These are phyloP conservation scores for Cudoniella acicularis DNA, from an alignment of 495 filamentous ascomycete genomes.

Conservation along the genomic window DNA sequence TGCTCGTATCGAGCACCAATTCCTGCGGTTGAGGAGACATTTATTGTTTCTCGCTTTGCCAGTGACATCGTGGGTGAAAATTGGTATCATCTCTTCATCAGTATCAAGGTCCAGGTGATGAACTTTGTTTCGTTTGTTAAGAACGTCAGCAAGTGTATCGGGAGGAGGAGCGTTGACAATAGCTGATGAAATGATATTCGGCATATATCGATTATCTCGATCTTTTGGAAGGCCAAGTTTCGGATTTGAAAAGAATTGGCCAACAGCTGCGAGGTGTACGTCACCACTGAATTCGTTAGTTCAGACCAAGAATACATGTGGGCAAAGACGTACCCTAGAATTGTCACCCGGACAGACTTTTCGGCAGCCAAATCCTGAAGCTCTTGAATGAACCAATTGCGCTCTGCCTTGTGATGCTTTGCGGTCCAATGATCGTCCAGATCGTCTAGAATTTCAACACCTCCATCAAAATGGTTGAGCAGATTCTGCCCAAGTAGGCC, in stretches of 20 bases:
- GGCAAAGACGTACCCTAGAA: slow-evolving; percentile 55
- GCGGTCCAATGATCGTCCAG: slow-evolving; percentile 97
- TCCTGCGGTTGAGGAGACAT: slow-evolving; percentile 80
- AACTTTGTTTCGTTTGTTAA: slow-evolving; percentile 90
- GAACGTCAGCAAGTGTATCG: slow-evolving; percentile 81
- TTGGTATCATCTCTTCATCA: slow-evolving; percentile 92
- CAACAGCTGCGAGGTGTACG: slow-evolving; percentile 88
- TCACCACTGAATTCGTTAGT: slow-evolving; percentile 58
- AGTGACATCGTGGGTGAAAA: slow-evolving; percentile 86
- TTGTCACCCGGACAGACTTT: slow-evolving; percentile 88
- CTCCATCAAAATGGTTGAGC: slow-evolving; percentile 86
- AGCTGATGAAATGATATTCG: slow-evolving; percentile 80
- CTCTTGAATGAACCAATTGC: slow-evolving; percentile 81
- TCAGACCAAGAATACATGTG: neutral
- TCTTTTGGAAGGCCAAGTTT: slow-evolving; percentile 74
- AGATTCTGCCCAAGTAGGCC: slow-evolving; percentile 73
- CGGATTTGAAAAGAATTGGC: slow-evolving; percentile 90
- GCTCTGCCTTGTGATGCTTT: slow-evolving; percentile 85
- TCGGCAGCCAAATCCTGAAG: slow-evolving; percentile 87
- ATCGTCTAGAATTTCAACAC: slow-evolving; percentile 90
- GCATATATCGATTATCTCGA: slow-evolving; percentile 91
- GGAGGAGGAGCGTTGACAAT: slow-evolving; percentile 91
- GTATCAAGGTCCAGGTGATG: slow-evolving; percentile 84
- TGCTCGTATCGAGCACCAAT: slow-evolving; percentile 85
- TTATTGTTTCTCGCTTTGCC: slow-evolving; percentile 88